Evolutionary conservation across 2,329 filamentous ascomycete genomes (phyloP).

Genomic region (Chrysoporthe austroafricana): DNA sequence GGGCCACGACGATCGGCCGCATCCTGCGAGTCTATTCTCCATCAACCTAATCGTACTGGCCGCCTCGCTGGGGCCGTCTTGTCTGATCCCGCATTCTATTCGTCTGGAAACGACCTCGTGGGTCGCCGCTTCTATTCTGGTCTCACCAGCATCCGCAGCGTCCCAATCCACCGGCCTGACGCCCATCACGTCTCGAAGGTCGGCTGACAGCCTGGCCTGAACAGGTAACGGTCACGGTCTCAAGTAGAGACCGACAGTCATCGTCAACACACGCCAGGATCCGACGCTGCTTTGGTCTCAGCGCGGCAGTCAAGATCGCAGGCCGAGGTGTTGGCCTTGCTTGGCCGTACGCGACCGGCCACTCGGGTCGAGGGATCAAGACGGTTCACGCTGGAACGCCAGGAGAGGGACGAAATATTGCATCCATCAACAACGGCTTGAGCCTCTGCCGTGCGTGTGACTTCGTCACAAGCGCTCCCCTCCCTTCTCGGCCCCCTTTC

Average conservation of each 20-base stretch:
- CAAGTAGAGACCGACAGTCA: background rate
- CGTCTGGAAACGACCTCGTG: background rate
- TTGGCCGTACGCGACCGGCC: background rate
- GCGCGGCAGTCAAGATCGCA: background rate
- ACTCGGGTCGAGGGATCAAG: background rate
- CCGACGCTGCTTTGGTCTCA: background rate
- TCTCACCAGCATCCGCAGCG: background rate
- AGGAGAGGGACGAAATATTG: background rate
- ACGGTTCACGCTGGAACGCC: background rate
- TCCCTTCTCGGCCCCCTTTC: background rate
- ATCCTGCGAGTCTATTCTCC: background rate
- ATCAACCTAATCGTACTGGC: slow-evolving; percentile 4
- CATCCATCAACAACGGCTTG: background rate
- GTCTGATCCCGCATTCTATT: background rate
- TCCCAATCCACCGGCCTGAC: background rate
- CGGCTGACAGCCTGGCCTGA: background rate
- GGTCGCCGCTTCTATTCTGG: background rate
- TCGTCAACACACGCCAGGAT: background rate
- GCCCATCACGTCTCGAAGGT: background rate
- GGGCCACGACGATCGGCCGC: background rate
- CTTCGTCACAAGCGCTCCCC: background rate
- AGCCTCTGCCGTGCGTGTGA: background rate
- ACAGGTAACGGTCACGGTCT: background rate
- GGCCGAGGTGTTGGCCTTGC: background rate
- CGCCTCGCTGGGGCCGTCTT: background rate